Conservation (phyloP, 768 basidiomycete genomes). For the Leccinum disarticulatum region DNA sequence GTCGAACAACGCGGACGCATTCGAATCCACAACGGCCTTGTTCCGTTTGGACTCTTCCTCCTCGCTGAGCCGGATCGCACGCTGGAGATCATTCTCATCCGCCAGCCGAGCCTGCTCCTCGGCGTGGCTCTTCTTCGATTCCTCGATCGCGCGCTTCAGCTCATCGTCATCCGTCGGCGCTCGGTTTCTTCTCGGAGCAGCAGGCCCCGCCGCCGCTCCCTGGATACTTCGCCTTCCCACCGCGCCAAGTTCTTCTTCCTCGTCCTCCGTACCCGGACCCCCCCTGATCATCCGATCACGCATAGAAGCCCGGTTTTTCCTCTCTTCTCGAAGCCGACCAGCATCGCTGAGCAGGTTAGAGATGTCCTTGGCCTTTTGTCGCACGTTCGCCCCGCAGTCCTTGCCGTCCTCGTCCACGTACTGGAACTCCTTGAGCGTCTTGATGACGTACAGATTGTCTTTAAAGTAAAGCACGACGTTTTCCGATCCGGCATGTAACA, state of each 20-base stretch:
- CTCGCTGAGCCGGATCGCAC: slow-evolving; percentile 82
- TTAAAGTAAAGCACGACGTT: slow-evolving; percentile 98
- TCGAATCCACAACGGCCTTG: slow-evolving; percentile 70
- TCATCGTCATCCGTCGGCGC: slow-evolving; percentile 72
- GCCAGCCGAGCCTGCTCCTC: slow-evolving; percentile 61
- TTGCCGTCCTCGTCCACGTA: slow-evolving; percentile 93
- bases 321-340: slow-evolving; percentile 78
- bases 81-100: slow-evolving; percentile 82
- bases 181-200: slow-evolving; percentile 21
- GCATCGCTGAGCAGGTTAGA: slow-evolving; percentile 91
- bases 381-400: slow-evolving; percentile 97
- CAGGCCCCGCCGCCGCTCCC: neutral
- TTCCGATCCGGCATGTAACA: slow-evolving; percentile 93
- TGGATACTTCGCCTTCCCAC: slow-evolving; percentile 6
- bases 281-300: slow-evolving; percentile 89
- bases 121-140: slow-evolving; percentile 72
- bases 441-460: slow-evolving; percentile 96
- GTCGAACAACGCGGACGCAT: slow-evolving; percentile 78
- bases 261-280: slow-evolving; percentile 38
- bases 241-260: slow-evolving; percentile 19
- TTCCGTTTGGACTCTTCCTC: slow-evolving; percentile 85
- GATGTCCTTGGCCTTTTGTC: slow-evolving; percentile 98
- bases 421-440: slow-evolving; percentile 98
- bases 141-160: slow-evolving; percentile 82
- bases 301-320: slow-evolving; percentile 84